Percentiles rank a stretch among this genome's conserved stretches.
Evolutionary conservation across 2,329 filamentous ascomycete species (phyloP).

Genomic region (Curvularia lunata): DNA sequence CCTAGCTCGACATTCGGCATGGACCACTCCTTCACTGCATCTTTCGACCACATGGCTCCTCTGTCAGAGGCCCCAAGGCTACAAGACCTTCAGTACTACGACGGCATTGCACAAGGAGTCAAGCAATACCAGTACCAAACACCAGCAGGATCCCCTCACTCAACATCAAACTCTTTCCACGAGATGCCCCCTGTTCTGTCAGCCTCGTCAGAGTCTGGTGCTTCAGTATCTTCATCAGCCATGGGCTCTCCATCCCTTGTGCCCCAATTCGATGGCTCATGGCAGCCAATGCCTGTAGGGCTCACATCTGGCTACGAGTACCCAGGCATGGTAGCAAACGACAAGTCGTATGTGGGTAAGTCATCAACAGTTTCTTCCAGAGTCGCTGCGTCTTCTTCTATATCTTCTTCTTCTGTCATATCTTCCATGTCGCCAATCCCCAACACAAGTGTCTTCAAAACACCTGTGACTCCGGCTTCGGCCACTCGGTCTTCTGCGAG

Average conservation of each 20-base stretch:
- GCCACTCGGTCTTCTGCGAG: constrained; percentile 44
- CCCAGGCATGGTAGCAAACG: constrained; percentile 55
- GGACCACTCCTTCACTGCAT: constrained; percentile 47
- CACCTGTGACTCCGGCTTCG: constrained; percentile 47
- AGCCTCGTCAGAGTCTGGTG: constrained; percentile 59
- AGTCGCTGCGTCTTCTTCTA: constrained; percentile 20
- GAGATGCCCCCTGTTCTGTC: constrained; percentile 55
- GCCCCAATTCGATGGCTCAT: constrained; percentile 64
- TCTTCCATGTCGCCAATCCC: constrained; percentile 23
- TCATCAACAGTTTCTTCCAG: constrained; percentile 50
- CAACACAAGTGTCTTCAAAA: constrained; percentile 38
- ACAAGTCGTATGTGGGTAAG: constrained; percentile 60
- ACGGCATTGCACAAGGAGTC: constrained; percentile 45
- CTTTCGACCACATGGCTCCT: constrained; percentile 45
- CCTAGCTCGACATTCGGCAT: constrained; percentile 38
- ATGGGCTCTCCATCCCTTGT: constrained; percentile 63
- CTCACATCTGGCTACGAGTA: constrained; percentile 65
- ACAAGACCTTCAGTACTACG: constrained; percentile 48
- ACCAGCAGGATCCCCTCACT: constrained; percentile 53
- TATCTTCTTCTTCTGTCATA: constrained; percentile 29
- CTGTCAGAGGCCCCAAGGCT: constrained; percentile 41
- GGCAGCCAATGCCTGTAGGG: constrained; percentile 66
- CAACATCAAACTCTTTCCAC: constrained; percentile 55
- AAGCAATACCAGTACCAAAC: constrained; percentile 49
- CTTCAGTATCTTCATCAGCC: constrained; percentile 58